Conservation (phyloP, 352 stramenopile species). For the Achlya hypogyna region DNA sequence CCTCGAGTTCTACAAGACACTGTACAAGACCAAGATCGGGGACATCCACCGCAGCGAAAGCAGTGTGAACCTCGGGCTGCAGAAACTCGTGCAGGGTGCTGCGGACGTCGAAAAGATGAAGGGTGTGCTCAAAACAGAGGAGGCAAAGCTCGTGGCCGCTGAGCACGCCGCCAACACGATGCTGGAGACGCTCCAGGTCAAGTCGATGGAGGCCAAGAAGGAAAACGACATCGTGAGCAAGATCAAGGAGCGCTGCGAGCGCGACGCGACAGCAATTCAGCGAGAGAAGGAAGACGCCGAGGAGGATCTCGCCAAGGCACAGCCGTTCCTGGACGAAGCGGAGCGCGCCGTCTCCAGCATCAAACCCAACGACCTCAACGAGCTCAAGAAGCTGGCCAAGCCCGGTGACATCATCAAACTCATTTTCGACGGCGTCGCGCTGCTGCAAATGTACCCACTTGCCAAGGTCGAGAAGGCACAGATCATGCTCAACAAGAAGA, state of each 20-base stretch:
- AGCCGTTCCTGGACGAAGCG: slow-evolving; percentile 87
- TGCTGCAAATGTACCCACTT: slow-evolving; percentile 82
- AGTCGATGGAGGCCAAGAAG: slow-evolving; percentile 82
- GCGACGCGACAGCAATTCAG: slow-evolving; percentile 64
- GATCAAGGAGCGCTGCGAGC: slow-evolving; percentile 81
- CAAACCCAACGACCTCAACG: slow-evolving; percentile 85
- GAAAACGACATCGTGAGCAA: slow-evolving; percentile 82
- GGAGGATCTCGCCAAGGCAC: slow-evolving; percentile 81
- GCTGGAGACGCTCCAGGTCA: slow-evolving; percentile 66
- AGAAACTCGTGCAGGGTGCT: slow-evolving; percentile 80
- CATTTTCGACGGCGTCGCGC: slow-evolving; percentile 87
- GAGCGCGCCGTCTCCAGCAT: slow-evolving; percentile 80
- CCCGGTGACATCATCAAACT: slow-evolving; percentile 88
- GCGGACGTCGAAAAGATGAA: slow-evolving; percentile 89
- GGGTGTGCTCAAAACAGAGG: slow-evolving; percentile 73
- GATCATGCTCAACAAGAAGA: slow-evolving; percentile 77
- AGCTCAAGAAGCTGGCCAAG: slow-evolving; percentile 88
- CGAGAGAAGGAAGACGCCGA: slow-evolving; percentile 82
- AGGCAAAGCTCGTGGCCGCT: slow-evolving; percentile 76
- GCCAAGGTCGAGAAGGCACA: slow-evolving; percentile 50
- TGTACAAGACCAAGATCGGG: slow-evolving; percentile 66
- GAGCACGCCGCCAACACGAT: slow-evolving; percentile 78
- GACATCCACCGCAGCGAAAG: slow-evolving; percentile 76
- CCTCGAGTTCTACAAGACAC: slow-evolving; percentile 56
- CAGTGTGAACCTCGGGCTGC: slow-evolving; percentile 76